Conservation (phyloP, 805 yeast genomes). For the Ogataea ramenticola region DNA sequence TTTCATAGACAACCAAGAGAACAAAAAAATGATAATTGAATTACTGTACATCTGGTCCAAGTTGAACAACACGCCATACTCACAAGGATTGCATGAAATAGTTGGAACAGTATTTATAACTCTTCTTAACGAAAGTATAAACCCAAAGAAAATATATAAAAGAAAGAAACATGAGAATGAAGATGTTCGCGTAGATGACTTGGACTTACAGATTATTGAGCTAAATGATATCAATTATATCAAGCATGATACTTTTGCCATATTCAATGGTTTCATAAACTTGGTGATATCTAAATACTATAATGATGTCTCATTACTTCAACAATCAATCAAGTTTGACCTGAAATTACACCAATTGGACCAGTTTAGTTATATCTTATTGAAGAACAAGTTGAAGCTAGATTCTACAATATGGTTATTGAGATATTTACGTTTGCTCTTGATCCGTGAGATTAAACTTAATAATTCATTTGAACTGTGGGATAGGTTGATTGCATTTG, state of each 20-base stretch:
- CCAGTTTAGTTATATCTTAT: constrained; percentile 38
- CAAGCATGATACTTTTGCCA: constrained; percentile 34
- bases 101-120: constrained; percentile 40
- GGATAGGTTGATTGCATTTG: constrained; percentile 39
- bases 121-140: constrained; percentile 29
- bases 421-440: constrained; percentile 39
- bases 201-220: constrained; percentile 29
- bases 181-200: neutral
- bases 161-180: neutral
- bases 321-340: constrained; percentile 42
- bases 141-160: constrained; percentile 1
- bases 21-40: constrained; percentile 29
- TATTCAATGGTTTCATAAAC: constrained; percentile 33
- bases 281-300: constrained; percentile 30
- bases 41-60: constrained; percentile 43
- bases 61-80: constrained; percentile 30
- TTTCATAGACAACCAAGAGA: constrained; percentile 21
- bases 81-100: constrained; percentile 51
- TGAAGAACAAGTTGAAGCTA: constrained; percentile 36
- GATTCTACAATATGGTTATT: constrained; percentile 51
- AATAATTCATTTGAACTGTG: constrained; percentile 31
- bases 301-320: constrained; percentile 33
- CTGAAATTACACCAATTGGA: constrained; percentile 42
- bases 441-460: constrained; percentile 41
- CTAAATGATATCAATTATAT: constrained; percentile 33